Percentiles rank a stretch among this genome's conserved stretches.
These are phyloP conservation scores for Rhodotorula sp. DNA, from an alignment of 1,284 basidiomycete genomes.

Conservation along the genomic window DNA sequence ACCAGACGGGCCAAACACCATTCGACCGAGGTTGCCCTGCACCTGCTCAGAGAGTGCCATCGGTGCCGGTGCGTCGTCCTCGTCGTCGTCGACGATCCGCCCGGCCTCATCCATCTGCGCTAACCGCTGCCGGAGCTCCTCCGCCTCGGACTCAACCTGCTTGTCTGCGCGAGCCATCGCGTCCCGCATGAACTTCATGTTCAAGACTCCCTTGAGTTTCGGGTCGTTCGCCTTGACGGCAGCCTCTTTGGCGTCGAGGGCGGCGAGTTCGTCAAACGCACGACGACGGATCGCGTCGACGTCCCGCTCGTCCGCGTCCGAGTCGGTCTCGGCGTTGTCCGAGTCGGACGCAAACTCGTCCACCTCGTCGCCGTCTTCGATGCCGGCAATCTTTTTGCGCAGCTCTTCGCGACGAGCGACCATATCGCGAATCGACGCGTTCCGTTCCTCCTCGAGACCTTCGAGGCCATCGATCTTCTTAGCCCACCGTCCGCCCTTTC, in stretches of 20 bases:
- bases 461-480: conserved; percentile 61
- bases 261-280: conserved; percentile 43
- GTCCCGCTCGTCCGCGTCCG: conserved; percentile 37
- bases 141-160: conserved; percentile 61
- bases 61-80: conserved; percentile 48
- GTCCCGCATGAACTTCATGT: conserved; percentile 95
- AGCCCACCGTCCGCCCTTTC: conserved; percentile 49
- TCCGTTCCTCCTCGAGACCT: conserved; percentile 53
- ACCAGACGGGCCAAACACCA: conserved; percentile 52
- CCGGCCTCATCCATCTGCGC: conserved; percentile 53
- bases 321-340: conserved; percentile 12
- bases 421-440: conserved; percentile 59
- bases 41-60: conserved; percentile 47
- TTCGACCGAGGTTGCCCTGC: conserved; percentile 53
- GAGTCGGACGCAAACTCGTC: conserved; percentile 37
- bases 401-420: conserved; percentile 69
- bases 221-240: conserved; percentile 46
- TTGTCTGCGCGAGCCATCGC: conserved; percentile 68
- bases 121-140: conserved; percentile 69
- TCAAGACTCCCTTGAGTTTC: conserved; percentile 67
- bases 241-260: conserved; percentile 35
- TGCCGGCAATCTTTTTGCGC: conserved; percentile 61
- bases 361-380: conserved; percentile 34
- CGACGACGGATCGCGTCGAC: conserved; percentile 32
- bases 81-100: conserved; percentile 45